Evolutionary conservation across 2,329 filamentous ascomycete genomes (phyloP).

Genomic region (Exserohilum turcica): DNA sequence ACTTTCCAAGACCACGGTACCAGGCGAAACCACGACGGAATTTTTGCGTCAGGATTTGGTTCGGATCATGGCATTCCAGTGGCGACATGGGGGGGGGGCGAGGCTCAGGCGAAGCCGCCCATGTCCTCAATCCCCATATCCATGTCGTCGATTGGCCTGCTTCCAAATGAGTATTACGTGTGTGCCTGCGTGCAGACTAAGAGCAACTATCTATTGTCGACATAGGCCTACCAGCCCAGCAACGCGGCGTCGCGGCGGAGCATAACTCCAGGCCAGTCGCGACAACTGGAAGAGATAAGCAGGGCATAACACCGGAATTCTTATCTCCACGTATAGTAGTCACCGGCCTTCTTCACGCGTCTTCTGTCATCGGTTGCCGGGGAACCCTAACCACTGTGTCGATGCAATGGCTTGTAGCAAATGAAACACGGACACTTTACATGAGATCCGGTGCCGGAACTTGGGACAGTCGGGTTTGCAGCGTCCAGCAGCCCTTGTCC

Average conservation of each 20-base stretch:
- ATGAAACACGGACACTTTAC: background rate
- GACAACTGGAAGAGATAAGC: background rate
- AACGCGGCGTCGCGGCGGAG: conserved; percentile 1
- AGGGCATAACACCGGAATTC: background rate
- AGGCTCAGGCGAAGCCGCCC: conserved; percentile 4
- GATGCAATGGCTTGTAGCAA: too few relatives aligned
- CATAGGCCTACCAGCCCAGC: background rate
- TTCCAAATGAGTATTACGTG: background rate
- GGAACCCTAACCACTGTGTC: background rate
- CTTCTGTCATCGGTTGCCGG: background rate
- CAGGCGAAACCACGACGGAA: background rate
- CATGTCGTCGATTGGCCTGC: background rate
- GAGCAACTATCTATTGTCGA: background rate
- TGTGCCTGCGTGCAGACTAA: background rate
- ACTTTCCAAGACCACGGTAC: background rate
- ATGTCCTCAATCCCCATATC: background rate
- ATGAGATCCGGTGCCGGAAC: background rate
- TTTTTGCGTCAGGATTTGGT: conserved; percentile 1
- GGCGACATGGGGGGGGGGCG: background rate
- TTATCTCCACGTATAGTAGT: conserved; percentile 7
- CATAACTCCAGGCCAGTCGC: conserved; percentile 4
- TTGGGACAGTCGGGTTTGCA: background rate
- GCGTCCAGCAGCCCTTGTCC: background rate
- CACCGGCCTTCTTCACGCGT: background rate
- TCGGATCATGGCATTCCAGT: background rate